A percentile compares a stretch with the other conserved stretches of the same genome.
Evolutionary conservation across 176 grass and related monocot species (phyloP).

Genomic region (Hordeum marinum): DNA sequence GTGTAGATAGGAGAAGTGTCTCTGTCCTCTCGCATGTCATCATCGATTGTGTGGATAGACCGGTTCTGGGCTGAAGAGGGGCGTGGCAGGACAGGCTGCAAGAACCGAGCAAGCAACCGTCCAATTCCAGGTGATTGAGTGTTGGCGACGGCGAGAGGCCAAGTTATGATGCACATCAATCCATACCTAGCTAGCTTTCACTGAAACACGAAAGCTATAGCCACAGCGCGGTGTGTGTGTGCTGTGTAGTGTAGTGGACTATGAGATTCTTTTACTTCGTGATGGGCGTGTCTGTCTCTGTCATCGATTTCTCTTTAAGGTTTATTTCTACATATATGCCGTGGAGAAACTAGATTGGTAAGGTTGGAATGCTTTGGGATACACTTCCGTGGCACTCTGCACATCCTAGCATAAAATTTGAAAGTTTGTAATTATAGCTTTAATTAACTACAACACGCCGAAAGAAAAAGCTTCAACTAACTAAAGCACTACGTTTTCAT

Average conservation of each 20-base stretch:
- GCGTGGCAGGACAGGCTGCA: background rate
- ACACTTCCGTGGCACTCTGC: background rate
- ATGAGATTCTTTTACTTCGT: background rate
- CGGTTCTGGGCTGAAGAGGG: background rate
- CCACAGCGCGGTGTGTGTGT: background rate
- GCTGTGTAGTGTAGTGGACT: background rate
- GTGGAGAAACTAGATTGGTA: background rate
- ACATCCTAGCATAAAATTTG: background rate
- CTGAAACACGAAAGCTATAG: background rate
- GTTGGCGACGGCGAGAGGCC: constrained; percentile 32
- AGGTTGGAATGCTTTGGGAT: background rate
- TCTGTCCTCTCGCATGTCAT: constrained; percentile 1
- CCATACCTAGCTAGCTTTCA: background rate
- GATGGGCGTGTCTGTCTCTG: background rate
- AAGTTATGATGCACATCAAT: background rate
- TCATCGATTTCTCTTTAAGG: background rate
- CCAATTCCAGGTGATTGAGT: constrained; percentile 59
- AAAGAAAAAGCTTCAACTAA: too few species aligned
- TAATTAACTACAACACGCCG: too few species aligned
- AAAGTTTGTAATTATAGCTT: background rate
- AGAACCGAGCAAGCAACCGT: constrained; percentile 22
- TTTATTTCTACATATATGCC: too few species aligned
- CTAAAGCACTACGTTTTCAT: too few species aligned
- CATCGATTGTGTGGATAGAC: background rate
- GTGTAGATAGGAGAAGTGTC: constrained; percentile 22